A percentile compares a stretch with the other conserved stretches of the same genome.
These are phyloP conservation scores for Camillea tinctor DNA, from an alignment of 2,329 filamentous ascomycete genomes.

Conservation along the genomic window DNA sequence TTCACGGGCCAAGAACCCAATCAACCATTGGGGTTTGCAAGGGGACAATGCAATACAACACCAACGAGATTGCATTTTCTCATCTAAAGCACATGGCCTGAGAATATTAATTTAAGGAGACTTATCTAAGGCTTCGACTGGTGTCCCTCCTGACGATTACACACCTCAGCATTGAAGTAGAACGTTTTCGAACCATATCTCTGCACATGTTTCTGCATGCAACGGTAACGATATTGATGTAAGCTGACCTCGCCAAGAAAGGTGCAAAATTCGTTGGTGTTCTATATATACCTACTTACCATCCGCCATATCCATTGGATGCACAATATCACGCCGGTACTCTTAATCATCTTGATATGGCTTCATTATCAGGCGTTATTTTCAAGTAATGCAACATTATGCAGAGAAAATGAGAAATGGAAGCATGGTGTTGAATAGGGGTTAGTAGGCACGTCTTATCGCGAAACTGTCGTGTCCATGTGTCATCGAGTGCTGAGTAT, in stretches of 20 bases:
- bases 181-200: no score
- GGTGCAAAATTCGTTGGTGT: no score
- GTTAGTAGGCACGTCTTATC: no score
- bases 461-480: not conserved
- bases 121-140: not conserved
- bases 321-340: not conserved
- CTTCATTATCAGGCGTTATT: not conserved
- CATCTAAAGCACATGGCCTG: not conserved
- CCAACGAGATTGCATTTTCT: not conserved
- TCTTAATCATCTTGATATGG: not conserved
- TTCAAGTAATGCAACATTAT: no score
- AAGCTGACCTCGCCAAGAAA: not conserved
- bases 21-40: not conserved
- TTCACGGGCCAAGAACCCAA: not conserved
- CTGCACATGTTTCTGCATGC: no score
- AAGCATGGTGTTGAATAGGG: no score
- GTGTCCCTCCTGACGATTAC: not conserved
- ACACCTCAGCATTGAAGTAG: no score
- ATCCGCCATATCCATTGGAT: not conserved
- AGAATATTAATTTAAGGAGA: not conserved
- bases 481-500: not conserved
- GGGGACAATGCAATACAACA: not conserved
- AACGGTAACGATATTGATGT: no score
- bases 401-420: no score
- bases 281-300: not conserved